These are phyloP conservation scores for Alternaria incomplexa DNA, from an alignment of 2,329 filamentous ascomycete genomes.

Conservation along the genomic window DNA sequence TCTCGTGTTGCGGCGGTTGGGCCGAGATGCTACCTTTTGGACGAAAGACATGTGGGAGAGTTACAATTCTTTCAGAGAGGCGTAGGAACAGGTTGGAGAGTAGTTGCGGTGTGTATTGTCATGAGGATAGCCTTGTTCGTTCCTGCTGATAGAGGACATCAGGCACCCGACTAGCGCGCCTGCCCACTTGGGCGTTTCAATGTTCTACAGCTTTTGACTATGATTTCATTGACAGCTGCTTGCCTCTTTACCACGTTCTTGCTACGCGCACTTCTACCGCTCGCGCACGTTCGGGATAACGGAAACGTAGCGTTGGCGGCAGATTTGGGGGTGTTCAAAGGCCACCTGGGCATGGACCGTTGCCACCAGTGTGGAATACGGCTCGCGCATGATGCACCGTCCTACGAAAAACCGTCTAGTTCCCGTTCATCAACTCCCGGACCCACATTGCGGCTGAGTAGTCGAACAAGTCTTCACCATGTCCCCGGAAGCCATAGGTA, in stretches of 20 bases:
- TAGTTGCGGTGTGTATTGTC: background rate
- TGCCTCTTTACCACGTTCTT: background rate
- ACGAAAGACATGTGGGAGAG: background rate
- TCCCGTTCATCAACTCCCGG: background rate
- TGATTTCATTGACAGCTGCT: background rate
- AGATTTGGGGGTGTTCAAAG: accelerated
- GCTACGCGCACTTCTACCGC: background rate
- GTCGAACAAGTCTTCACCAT: background rate
- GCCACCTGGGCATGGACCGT: background rate
- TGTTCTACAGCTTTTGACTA: background rate
- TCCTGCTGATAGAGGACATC: background rate
- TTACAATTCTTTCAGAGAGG: too few relatives aligned
- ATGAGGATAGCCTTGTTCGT: background rate
- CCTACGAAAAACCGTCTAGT: background rate
- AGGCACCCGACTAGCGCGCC: background rate
- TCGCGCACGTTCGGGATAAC: background rate
- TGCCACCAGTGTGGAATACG: background rate
- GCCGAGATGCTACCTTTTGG: background rate
- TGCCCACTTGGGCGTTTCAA: background rate
- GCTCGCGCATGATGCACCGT: background rate
- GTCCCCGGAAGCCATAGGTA: background rate
- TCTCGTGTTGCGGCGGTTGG: background rate
- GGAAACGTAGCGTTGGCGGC: background rate
- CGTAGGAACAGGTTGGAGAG: background rate
- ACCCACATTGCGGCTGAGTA: background rate